Conservation (phyloP, 768 basidiomycete genomes). For the Coprinopsis marcescibilis region DNA sequence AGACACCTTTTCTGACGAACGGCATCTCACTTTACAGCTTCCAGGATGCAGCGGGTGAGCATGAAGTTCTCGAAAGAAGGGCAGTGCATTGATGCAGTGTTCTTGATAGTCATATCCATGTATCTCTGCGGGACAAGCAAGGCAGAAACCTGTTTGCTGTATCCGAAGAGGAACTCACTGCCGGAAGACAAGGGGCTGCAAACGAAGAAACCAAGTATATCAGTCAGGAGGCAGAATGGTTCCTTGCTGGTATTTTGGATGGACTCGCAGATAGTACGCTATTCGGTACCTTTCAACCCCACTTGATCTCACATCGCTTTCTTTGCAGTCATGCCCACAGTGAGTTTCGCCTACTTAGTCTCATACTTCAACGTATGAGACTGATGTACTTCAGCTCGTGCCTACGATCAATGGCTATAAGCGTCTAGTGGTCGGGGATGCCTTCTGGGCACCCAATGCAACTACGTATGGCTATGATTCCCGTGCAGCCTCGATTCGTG, state of each 20-base stretch:
- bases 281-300: neutral
- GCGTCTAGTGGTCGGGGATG: conserved; percentile 88
- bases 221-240: conserved; percentile 80
- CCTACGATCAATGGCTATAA: conserved; percentile 98
- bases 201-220: conserved; percentile 82
- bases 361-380: neutral
- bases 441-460: conserved; percentile 91
- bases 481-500: conserved; percentile 85
- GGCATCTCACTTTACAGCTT: conserved; percentile 45
- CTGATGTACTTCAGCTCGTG: conserved; percentile 45
- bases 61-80: too few species aligned
- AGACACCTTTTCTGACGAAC: neutral
- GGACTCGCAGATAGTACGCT: conserved; percentile 85
- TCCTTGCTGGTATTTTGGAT: conserved; percentile 89
- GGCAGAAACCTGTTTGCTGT: conserved; percentile 82
- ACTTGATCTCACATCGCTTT: neutral
- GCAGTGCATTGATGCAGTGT: neutral
- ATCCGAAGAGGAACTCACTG: conserved; percentile 48
- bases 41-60: conserved; percentile 98
- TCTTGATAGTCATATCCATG: conserved; percentile 74
- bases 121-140: conserved; percentile 64
- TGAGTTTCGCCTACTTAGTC: conserved; percentile 26
- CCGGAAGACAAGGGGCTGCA: conserved; percentile 58
- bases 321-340: conserved; percentile 70
- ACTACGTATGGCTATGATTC: conserved; percentile 96